Evolutionary conservation across 2,329 filamentous ascomycete species (phyloP), one percentile per base, ranked within the genome.

Genomic region (Epichloe baconii): DNA sequence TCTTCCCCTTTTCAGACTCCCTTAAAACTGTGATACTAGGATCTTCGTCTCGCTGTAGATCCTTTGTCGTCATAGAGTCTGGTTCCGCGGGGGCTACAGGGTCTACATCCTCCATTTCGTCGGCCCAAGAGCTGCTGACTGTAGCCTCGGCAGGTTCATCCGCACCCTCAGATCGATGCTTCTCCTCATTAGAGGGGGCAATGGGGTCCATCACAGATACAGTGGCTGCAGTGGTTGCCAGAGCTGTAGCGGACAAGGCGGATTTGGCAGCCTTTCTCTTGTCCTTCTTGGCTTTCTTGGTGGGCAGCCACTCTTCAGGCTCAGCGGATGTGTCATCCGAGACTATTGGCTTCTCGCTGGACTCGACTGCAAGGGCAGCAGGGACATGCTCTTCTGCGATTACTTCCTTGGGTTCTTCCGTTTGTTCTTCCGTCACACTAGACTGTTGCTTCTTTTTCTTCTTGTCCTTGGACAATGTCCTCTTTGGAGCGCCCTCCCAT

Each of bases 1-100:
- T 59, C 57, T 65, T 66, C 63, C 63, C 67, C 60, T 66, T 66
- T 58, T 64, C 65, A 47, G 62, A 69, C 55, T 74, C 75, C 53
- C 68, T 71, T 53, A 68, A 71, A 49, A 61, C 59, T 48, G 69
- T 64, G 37, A 64, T 57, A 4, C 65, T 65, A 52, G 56, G 60
- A 36, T 63, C 61, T 23, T 55, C 56, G 17, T 56, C 52, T 36
- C 49, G 50, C 11, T 40, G 36, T 11, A n/a, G 15, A 8, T 8
- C 19, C 40, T 42, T 23, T 12, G 5, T 19, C 44, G 19, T 17
- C 5, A 14, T 17, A 41, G 34, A 41, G 26, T 40, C n/a, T 14
- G 12, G 6, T 37, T 23, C 45, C 19, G 23, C n/a, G 15, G 31
- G 31, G 12, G 31, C 38, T 38, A 47, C 17, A 21, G 50, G 40